These are phyloP conservation scores for Telopea speciosissima DNA, from an alignment of 177 flowering plant genomes.

Conservation along the genomic window DNA sequence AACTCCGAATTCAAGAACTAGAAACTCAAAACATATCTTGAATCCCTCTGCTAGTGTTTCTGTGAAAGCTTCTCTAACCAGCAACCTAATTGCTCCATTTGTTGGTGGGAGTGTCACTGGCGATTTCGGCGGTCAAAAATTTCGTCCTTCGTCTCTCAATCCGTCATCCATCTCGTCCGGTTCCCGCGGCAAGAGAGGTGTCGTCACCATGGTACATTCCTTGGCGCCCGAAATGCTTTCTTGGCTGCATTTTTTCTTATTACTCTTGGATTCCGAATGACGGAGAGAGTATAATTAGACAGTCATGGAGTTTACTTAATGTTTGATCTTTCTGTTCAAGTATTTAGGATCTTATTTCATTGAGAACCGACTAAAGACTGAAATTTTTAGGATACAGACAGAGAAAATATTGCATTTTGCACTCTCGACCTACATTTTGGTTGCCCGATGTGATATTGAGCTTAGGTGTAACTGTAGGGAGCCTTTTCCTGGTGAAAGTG, in stretches of 20 bases:
- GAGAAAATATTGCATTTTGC: neutral
- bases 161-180: slow-evolving; percentile 18
- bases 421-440: neutral
- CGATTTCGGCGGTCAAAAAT: slow-evolving; percentile 40
- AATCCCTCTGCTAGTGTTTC: slow-evolving; percentile 16
- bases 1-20: slow-evolving; percentile 1
- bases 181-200: slow-evolving; percentile 36
- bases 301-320: neutral
- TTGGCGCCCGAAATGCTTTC: neutral
- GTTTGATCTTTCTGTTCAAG: neutral
- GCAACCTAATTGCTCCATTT: slow-evolving; percentile 32
- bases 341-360: neutral
- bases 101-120: slow-evolving; percentile 33
- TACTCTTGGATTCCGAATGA: no score
- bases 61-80: slow-evolving; percentile 25
- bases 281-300: neutral
- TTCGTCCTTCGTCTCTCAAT: slow-evolving; percentile 37
- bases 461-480: neutral
- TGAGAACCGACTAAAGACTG: neutral
- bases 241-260: no score
- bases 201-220: slow-evolving; percentile 50
- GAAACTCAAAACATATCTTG: slow-evolving; percentile 13
- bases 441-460: neutral
- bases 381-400: no score
- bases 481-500: neutral